Evolutionary conservation across 73 alveolate genomes (phyloP).

Genomic region (Paramecium octaurelia): DNA sequence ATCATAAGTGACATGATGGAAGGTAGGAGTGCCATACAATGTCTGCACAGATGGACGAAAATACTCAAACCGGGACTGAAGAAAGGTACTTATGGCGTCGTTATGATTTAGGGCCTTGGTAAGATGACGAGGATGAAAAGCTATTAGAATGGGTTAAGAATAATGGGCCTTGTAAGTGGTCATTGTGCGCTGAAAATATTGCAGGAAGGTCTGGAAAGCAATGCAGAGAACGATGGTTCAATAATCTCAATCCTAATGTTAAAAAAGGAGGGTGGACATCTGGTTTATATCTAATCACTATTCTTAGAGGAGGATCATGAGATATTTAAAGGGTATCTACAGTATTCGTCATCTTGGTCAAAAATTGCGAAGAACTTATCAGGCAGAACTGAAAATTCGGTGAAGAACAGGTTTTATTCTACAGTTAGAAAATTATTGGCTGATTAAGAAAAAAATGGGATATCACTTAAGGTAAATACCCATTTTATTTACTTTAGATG

Average conservation of each 20-base stretch:
- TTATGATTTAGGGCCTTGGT: conserved; percentile 71
- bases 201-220: conserved; percentile 91
- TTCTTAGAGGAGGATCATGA: conserved; percentile 55
- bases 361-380: conserved; percentile 57
- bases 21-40: conserved; percentile 81
- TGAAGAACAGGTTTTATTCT: conserved; percentile 60
- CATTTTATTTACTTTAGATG: not conserved
- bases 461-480: not conserved
- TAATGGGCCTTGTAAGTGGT: conserved; percentile 78
- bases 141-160: conserved; percentile 76
- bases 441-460: conserved; percentile 59
- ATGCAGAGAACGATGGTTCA: conserved; percentile 97
- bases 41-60: conserved; percentile 88
- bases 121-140: conserved; percentile 76
- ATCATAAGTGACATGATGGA: conserved; percentile 69
- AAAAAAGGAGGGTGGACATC: conserved; percentile 89
- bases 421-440: conserved; percentile 59
- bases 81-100: conserved; percentile 62
- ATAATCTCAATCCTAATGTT: conserved; percentile 89
- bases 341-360: conserved; percentile 48
- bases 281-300: not conserved
- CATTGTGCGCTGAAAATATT: conserved; percentile 68
- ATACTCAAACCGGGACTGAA: conserved; percentile 82
- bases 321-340: conserved; percentile 50
- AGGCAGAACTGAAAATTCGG: conserved; percentile 65